phyloP scores from a whole-genome alignment of 306 rosid genomes.

The Corylus americana region DNA sequence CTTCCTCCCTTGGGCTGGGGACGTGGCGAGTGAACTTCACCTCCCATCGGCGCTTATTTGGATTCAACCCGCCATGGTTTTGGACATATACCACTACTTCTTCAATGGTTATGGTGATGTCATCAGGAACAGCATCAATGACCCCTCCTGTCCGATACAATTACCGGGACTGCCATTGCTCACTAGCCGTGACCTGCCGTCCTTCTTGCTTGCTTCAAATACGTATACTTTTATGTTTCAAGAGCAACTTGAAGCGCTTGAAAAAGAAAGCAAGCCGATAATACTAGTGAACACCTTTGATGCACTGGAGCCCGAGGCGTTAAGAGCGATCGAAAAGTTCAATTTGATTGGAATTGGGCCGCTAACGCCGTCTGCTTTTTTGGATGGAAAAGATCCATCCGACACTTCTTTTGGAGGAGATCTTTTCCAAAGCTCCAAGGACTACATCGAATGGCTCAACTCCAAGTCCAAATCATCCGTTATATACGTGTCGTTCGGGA shows the following conservation, averaged over 20 bases:
- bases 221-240: not conserved
- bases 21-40: slow-evolving; percentile 22
- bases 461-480: slow-evolving; percentile 43
- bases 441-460: slow-evolving; percentile 53
- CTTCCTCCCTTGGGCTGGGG: slow-evolving; percentile 35
- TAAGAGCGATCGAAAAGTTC: slow-evolving; percentile 14
- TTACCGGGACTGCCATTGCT: slow-evolving; percentile 27
- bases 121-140: not conserved
- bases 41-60: slow-evolving; percentile 35
- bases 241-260: slow-evolving; percentile 16
- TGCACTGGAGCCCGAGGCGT: slow-evolving; percentile 32
- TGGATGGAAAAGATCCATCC: slow-evolving; percentile 30
- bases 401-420: slow-evolving; percentile 52
- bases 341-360: slow-evolving; percentile 53
- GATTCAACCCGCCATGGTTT: slow-evolving; percentile 45
- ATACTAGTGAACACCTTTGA: slow-evolving; percentile 41
- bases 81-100: slow-evolving; percentile 32
- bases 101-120: slow-evolving; percentile 30
- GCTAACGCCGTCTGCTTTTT: slow-evolving; percentile 47
- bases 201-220: slow-evolving; percentile 27
- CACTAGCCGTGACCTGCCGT: slow-evolving; percentile 34
- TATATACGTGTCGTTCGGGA: slow-evolving; percentile 70
- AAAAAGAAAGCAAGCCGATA: slow-evolving; percentile 3
- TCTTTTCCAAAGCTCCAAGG: slow-evolving; percentile 6
- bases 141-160: not conserved